Percentiles rank a stretch among this genome's conserved stretches.
Conservation (phyloP, 1,284 basidiomycete species). For the Neolentinus lepideus region DNA sequence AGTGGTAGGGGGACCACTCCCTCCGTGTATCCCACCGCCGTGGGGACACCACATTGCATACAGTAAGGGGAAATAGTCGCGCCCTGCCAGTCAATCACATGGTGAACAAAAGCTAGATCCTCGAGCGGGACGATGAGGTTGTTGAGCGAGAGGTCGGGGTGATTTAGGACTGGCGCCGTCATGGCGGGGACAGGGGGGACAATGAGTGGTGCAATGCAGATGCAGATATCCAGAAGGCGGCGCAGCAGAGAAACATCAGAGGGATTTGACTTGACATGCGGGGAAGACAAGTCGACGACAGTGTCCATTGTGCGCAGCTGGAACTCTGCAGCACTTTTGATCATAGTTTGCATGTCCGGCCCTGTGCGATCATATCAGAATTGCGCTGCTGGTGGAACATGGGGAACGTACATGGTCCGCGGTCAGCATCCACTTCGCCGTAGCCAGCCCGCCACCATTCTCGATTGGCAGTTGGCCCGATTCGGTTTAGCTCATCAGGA, state of each 20-base stretch:
- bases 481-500: neutral
- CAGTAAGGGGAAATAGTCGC: neutral
- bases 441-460: neutral
- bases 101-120: neutral
- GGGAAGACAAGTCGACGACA: neutral
- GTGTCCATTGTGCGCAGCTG: neutral
- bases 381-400: neutral
- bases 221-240: neutral
- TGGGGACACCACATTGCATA: neutral
- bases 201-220: neutral
- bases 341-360: neutral
- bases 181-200: neutral
- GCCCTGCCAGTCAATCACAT: neutral
- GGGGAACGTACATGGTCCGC: neutral
- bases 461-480: neutral
- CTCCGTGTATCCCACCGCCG: neutral
- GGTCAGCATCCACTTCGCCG: neutral
- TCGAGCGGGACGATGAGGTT: neutral
- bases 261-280: neutral
- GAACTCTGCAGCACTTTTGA: neutral
- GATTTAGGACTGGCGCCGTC: neutral
- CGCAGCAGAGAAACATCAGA: neutral
- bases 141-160: neutral
- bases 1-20: neutral
- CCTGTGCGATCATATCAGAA: neutral